Base-by-base conservation (phyloP, 2,329 filamentous ascomycete species). In the Hysterium pulicare region DNA sequence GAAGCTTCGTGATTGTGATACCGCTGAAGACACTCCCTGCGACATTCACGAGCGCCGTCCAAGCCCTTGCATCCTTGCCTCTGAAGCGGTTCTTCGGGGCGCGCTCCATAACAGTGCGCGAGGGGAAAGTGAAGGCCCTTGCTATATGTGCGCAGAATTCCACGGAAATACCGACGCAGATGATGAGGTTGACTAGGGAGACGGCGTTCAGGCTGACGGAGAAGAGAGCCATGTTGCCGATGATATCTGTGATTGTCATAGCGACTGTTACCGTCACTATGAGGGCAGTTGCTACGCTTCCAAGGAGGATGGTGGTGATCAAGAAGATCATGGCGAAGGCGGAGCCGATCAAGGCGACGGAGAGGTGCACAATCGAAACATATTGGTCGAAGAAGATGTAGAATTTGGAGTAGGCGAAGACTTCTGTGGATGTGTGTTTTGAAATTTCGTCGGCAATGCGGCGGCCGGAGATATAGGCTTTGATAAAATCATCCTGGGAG, bases 301-400 rank as follows among this genome's bases (percentile, higher is more conserved):
- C 94, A 2, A 98, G 78, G 0, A 98, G 81, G 11, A 90, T 55
- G 0, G 85, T 83, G 0, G 88, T 85, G 34, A 98, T 79, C 46
- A 86, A 62, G 45, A 96, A 85, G 46, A 97, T 95, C 51, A 95
- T 87, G 20, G 78, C 87, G 11, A 97, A 75, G 0, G 90, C 91
- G 3, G 87, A 86, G 31, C 86, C 85, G 22, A 98, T 78, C 1
- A 98, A 79, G 0, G 84, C 81, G 1, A 79, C 84, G 0, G 91
- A 90, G 3, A 97, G 76, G 9, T 78, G 76, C 16, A 95, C 82
- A 47, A 98, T 97, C 44, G 80, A 81, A 5, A 88, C 79, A 61
- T 98, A 98, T 64, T 97, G 93, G 63, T 98, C 93, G 64, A 98
- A 98, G 78, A 97, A 98, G 64, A 98, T 90, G 72, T 98, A 98